These are phyloP conservation scores for Starmerella apis DNA, from an alignment of 805 yeast species.

Conservation along the genomic window DNA sequence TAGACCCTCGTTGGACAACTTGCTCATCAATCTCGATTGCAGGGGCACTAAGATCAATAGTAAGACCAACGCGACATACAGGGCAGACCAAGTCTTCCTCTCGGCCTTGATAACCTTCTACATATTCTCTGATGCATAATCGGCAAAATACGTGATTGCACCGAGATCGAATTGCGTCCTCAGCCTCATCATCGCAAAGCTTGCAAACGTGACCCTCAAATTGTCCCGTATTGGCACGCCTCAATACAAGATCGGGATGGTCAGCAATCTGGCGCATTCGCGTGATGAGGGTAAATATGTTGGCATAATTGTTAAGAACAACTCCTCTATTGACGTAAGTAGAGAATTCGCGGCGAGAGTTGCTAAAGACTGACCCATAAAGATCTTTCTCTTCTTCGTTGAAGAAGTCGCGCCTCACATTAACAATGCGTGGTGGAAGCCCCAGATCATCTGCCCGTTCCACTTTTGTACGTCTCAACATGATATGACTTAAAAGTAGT, in stretches of 20 bases:
- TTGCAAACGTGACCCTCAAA: constrained; percentile 69
- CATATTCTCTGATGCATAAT: constrained; percentile 80
- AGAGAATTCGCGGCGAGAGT: constrained; percentile 75
- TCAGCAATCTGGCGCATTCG: constrained; percentile 97
- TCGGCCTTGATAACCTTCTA: constrained; percentile 59
- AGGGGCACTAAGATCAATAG: constrained; percentile 82
- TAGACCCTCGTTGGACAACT: constrained; percentile 45
- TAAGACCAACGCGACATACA: constrained; percentile 85
- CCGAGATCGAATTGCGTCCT: constrained; percentile 88
- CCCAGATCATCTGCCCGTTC: constrained; percentile 98
- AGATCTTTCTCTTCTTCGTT: constrained; percentile 93
- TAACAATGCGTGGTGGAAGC: constrained; percentile 89
- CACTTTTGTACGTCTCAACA: constrained; percentile 89
- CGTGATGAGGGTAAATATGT: constrained; percentile 88
- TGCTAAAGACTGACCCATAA: constrained; percentile 76
- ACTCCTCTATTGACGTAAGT: constrained; percentile 95
- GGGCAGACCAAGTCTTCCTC: constrained; percentile 68
- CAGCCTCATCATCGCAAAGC: constrained; percentile 94
- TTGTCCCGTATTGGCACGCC: constrained; percentile 39
- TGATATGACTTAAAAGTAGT: constrained; percentile 59
- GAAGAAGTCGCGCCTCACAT: constrained; percentile 73
- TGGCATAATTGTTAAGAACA: constrained; percentile 91
- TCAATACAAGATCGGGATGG: constrained; percentile 90
- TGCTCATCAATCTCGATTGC: constrained; percentile 51
- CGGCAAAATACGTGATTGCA: constrained; percentile 93